Conservation (phyloP, 768 basidiomycete genomes). For the Leccinum longicurvipes region DNA sequence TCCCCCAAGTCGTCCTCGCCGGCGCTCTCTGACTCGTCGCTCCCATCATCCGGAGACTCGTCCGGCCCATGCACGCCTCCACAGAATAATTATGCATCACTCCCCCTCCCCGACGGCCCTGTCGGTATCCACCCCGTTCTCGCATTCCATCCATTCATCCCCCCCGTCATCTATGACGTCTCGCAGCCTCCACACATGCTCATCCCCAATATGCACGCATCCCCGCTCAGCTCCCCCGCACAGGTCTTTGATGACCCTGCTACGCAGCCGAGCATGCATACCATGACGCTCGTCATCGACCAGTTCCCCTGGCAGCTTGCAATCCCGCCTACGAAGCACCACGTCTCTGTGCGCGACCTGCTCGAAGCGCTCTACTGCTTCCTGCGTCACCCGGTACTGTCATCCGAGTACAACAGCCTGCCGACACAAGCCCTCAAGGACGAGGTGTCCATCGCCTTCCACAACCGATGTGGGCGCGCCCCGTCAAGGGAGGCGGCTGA, state of each 20-base stretch:
- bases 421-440: conserved; percentile 32
- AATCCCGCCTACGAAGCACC: conserved; percentile 28
- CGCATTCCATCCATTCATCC: conserved; percentile 25
- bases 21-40: conserved; percentile 27
- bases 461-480: conserved; percentile 36
- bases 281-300: conserved; percentile 30
- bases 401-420: conserved; percentile 38
- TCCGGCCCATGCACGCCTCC: conserved; percentile 29
- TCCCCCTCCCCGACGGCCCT: conserved; percentile 26
- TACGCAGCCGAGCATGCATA: conserved; percentile 28
- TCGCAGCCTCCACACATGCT: conserved; percentile 20
- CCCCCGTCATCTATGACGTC: conserved; percentile 21
- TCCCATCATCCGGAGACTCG: conserved; percentile 30
- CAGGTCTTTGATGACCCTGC: conserved; percentile 28
- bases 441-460: conserved; percentile 43
- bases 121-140: conserved; percentile 31
- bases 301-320: conserved; percentile 33
- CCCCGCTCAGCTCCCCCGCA: conserved; percentile 22
- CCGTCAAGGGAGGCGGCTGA: conserved; percentile 29
- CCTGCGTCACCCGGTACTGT: conserved; percentile 40
- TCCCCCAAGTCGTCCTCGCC: conserved; percentile 29
- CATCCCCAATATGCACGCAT: conserved; percentile 24
- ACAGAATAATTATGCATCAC: conserved; percentile 16
- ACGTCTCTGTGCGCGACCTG: conserved; percentile 47
- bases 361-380: conserved; percentile 41